phyloP scores from a whole-genome alignment of 371 early-diverging fungal species.

The Mortierella polycephala region DNA sequence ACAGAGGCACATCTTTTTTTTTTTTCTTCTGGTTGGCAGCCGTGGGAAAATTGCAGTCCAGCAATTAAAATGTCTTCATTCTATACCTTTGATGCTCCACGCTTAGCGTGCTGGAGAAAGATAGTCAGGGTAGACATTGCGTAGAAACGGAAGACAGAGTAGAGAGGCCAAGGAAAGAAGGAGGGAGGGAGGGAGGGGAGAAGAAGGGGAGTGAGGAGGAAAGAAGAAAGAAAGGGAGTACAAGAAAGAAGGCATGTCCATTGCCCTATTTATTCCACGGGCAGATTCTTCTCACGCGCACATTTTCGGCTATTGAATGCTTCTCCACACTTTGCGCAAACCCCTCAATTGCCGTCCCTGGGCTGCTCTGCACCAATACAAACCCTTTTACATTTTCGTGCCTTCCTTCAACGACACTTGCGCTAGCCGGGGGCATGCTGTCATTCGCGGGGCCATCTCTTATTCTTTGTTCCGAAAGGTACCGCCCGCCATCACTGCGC shows the following conservation, averaged over 20 bases:
- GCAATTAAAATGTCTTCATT: background rate
- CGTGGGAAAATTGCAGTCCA: slow-evolving; percentile 23
- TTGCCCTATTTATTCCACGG: background rate
- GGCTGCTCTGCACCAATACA: background rate
- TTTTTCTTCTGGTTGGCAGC: slow-evolving; percentile 6
- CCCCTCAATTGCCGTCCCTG: slow-evolving; percentile 5
- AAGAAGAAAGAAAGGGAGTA: background rate
- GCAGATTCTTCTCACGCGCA: background rate
- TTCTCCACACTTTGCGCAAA: slow-evolving; percentile 4
- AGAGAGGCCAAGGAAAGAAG: slow-evolving; percentile 3
- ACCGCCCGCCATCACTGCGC: no score
- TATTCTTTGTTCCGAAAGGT: no score
- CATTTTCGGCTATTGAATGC: background rate
- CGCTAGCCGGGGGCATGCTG: no score
- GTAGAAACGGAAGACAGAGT: background rate
- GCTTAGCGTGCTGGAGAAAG: slow-evolving; percentile 31
- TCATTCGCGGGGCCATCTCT: no score
- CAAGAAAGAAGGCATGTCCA: no score
- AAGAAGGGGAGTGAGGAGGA: background rate
- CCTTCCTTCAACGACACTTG: no score
- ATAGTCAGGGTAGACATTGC: slow-evolving; percentile 36
- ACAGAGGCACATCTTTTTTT: no score
- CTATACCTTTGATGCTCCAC: slow-evolving; percentile 33
- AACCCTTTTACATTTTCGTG: no score
- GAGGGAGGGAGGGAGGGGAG: background rate